A percentile compares a stretch with the other conserved stretches of the same genome.
phyloP scores from a whole-genome alignment of 116 monocot genomes.

The Iris pallida region DNA sequence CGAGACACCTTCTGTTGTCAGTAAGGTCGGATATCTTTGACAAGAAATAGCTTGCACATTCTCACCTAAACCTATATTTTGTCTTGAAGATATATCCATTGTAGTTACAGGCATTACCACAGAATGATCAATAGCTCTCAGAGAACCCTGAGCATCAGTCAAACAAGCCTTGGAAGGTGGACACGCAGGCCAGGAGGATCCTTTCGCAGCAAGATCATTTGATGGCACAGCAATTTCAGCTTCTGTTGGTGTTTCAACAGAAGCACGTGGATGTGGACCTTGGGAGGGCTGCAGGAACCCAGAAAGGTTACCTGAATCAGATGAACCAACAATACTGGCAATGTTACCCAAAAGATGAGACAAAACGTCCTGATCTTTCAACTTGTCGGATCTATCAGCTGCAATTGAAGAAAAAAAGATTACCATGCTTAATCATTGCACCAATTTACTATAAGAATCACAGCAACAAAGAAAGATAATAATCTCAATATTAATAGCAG shows the following conservation, averaged over 20 bases:
- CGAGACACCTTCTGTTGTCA: background rate
- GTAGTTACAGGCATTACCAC: conserved; percentile 11
- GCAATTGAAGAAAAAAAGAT: conserved; percentile 16
- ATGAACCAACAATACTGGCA: conserved; percentile 44
- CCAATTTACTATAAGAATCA: background rate
- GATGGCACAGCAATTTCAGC: conserved; percentile 17
- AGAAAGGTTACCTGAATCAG: conserved; percentile 40
- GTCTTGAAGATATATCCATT: conserved; percentile 17
- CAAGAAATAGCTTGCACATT: conserved; percentile 11
- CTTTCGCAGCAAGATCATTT: conserved; percentile 23
- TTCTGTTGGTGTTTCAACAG: conserved; percentile 33
- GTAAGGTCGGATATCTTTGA: conserved; percentile 5
- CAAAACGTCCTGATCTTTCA: conserved; percentile 56
- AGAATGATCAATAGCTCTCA: conserved; percentile 11
- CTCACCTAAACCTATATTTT: conserved; percentile 13
- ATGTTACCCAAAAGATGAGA: conserved; percentile 64
- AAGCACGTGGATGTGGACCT: conserved; percentile 24
- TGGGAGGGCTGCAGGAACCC: conserved; percentile 45
- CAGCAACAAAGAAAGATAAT: conserved; percentile 1
- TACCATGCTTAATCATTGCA: background rate
- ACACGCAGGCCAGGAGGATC: conserved; percentile 16
- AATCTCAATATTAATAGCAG: background rate
- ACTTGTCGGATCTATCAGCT: conserved; percentile 47
- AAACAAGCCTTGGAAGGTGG: conserved; percentile 13
- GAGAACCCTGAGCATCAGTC: conserved; percentile 6